Conservation (phyloP, 176 grass and related monocot genomes). For the Rhipidocladum racemiflorum region DNA sequence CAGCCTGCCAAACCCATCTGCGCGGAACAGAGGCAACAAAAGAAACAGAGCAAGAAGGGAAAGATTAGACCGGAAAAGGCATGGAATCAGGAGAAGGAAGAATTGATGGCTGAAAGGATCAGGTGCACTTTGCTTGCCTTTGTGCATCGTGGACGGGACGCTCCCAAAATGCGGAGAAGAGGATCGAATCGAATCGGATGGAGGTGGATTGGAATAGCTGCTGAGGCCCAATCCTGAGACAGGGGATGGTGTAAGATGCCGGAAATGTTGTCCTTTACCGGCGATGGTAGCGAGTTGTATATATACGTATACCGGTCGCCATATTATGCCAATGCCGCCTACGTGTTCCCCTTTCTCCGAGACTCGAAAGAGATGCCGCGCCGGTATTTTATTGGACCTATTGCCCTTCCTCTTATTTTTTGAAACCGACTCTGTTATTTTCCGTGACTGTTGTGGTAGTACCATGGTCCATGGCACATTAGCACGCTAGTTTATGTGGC, state of each 20-base stretch:
- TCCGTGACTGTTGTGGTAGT: no score
- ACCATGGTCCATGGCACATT: no score
- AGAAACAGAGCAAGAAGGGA: background rate
- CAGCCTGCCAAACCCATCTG: slow-evolving; percentile 29
- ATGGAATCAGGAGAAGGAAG: no score
- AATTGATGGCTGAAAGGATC: background rate
- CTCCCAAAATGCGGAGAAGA: no score
- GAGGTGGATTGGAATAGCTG: background rate
- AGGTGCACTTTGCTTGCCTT: background rate
- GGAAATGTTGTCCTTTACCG: no score
- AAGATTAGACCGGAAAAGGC: background rate
- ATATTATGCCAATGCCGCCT: background rate
- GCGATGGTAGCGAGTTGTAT: background rate
- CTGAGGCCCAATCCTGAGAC: no score
- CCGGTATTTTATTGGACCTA: background rate
- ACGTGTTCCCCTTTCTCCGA: background rate
- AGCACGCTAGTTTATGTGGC: no score
- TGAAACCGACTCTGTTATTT: background rate
- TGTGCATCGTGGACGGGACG: slow-evolving; percentile 2
- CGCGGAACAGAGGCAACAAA: background rate
- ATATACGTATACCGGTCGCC: no score
- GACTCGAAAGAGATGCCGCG: background rate
- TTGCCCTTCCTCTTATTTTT: background rate
- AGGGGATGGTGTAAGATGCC: background rate
- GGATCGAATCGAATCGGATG: background rate